Conservation (phyloP, 2,329 filamentous ascomycete species). For the Xylaria hypoxylon region DNA sequence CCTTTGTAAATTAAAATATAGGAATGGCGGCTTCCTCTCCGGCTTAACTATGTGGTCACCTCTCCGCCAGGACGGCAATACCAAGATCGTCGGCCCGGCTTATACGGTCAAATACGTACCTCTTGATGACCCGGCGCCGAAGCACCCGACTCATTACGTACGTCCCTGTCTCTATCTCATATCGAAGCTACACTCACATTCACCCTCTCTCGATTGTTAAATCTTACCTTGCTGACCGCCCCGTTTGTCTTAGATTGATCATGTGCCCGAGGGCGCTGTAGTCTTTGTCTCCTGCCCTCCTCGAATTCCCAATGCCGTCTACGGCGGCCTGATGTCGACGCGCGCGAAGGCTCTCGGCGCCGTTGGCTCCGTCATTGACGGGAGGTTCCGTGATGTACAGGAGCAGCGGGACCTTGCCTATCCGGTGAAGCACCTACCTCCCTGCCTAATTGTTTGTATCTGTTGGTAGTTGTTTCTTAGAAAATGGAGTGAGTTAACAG, state of each 20-base stretch:
- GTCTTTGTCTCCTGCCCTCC: conserved; percentile 63
- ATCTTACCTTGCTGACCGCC: conserved; percentile 20
- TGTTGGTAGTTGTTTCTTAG: background rate
- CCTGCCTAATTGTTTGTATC: background rate
- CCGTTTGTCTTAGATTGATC: conserved; percentile 58
- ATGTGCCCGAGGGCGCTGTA: conserved; percentile 59
- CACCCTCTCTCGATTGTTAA: background rate
- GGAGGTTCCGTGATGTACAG: conserved; percentile 63
- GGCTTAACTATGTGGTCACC: conserved; percentile 68
- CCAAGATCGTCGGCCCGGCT: conserved; percentile 66
- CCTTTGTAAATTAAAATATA: conserved; percentile 61
- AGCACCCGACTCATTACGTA: conserved; percentile 61
- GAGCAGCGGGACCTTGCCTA: conserved; percentile 63
- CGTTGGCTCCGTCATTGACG: conserved; percentile 63
- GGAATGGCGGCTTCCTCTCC: conserved; percentile 65
- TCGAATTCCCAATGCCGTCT: conserved; percentile 62
- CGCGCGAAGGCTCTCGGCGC: conserved; percentile 59
- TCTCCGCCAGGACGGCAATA: conserved; percentile 60
- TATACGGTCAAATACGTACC: conserved; percentile 66
- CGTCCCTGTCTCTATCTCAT: conserved; percentile 27
- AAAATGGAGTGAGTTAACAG: background rate
- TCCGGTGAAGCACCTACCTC: conserved; percentile 48
- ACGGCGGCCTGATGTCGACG: conserved; percentile 65
- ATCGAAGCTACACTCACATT: no score
- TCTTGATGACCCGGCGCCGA: conserved; percentile 59